A percentile compares a stretch with the other conserved stretches of the same genome.
These are phyloP conservation scores for Zymoseptoria pseudotritici DNA, from an alignment of 2,329 filamentous ascomycete species.

Conservation along the genomic window DNA sequence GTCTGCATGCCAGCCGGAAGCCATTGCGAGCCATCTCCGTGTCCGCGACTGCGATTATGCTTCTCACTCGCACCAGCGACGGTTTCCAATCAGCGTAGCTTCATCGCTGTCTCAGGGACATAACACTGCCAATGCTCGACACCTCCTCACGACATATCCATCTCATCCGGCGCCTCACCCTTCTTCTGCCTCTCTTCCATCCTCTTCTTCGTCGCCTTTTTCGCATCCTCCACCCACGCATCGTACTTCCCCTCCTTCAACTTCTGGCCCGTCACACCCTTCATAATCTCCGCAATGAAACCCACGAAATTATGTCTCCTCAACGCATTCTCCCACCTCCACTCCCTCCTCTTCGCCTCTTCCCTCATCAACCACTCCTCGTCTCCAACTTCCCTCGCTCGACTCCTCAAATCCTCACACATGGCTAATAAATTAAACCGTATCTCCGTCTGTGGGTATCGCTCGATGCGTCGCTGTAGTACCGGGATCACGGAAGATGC, in stretches of 20 bases:
- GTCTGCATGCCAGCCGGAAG: too few species aligned
- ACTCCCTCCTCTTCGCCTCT: constrained; percentile 73
- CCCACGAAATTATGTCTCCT: constrained; percentile 92
- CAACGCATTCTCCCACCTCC: constrained; percentile 93
- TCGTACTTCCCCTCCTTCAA: constrained; percentile 61
- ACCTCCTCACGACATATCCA: constrained; percentile 27
- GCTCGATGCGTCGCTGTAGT: constrained; percentile 69
- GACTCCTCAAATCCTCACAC: constrained; percentile 71
- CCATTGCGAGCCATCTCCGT: too few species aligned
- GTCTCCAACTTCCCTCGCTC: constrained; percentile 77
- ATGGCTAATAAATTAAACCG: constrained; percentile 94
- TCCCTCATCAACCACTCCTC: constrained; percentile 68
- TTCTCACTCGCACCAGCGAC: too few species aligned
- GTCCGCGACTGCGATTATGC: too few species aligned
- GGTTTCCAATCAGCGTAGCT: too few species aligned
- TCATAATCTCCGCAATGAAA: constrained; percentile 83
- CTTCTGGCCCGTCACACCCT: constrained; percentile 73
- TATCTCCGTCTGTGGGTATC: constrained; percentile 83
- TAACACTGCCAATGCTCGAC: too few species aligned
- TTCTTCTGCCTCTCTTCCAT: constrained; percentile 40
- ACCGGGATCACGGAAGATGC: constrained; percentile 78
- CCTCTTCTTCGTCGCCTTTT: constrained; percentile 48
- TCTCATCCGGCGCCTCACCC: constrained; percentile 33
- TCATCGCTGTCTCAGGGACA: too few species aligned
- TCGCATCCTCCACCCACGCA: constrained; percentile 63